Evolutionary conservation across 306 rosid genomes (phyloP).

Genomic region (Vigna reflexopilosa): DNA sequence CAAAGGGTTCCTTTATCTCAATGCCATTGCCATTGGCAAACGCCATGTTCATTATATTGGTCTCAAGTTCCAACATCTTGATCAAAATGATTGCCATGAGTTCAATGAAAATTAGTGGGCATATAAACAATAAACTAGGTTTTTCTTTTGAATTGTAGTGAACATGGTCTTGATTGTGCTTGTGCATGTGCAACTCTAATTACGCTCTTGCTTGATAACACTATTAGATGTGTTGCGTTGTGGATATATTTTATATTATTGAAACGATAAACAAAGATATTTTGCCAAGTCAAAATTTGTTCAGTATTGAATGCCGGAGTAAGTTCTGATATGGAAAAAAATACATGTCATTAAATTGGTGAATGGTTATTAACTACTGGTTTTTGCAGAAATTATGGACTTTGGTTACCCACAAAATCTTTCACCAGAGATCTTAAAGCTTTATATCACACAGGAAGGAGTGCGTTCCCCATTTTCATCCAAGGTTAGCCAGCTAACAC

Average conservation of each 20-base stretch:
- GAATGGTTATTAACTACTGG: conserved; percentile 8
- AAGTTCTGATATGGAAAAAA: not conserved
- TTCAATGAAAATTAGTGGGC: not conserved
- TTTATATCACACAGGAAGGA: conserved; percentile 94
- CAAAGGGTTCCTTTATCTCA: conserved; percentile 2
- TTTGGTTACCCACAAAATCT: conserved; percentile 97
- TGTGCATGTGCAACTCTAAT: not conserved
- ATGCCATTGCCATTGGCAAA: conserved; percentile 3
- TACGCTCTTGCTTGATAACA: conserved; percentile 20
- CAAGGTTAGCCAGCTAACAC: conserved; percentile 61
- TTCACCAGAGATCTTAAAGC: conserved; percentile 90
- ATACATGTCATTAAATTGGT: conserved; percentile 24
- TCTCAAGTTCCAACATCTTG: not conserved
- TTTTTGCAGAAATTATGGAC: conserved; percentile 88
- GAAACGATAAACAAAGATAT: not conserved
- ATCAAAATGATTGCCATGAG: not conserved
- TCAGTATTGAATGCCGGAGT: too few species aligned
- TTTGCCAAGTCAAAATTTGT: conserved; percentile 23
- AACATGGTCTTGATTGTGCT: conserved; percentile 17
- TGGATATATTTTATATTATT: conserved; percentile 2
- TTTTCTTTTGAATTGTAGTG: conserved; percentile 13
- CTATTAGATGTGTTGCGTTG: conserved; percentile 5
- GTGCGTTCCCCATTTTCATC: conserved; percentile 95
- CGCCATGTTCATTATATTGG: not conserved
- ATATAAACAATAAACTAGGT: not conserved